phyloP scores from a whole-genome alignment of 2,329 filamentous ascomycete species.

The Cylindrodendrum hubeiense region DNA sequence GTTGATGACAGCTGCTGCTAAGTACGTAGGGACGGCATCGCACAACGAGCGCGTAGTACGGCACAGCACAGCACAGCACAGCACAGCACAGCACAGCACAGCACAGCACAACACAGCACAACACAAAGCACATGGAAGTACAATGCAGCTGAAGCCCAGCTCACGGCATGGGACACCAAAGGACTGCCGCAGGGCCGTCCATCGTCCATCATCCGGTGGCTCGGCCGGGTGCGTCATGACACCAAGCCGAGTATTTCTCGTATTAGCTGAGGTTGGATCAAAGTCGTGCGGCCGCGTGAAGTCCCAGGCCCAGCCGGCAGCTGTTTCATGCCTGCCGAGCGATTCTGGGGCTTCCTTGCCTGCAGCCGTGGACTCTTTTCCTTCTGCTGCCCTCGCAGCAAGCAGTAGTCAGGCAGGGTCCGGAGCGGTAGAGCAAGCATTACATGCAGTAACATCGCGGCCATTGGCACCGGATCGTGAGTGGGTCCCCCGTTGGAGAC shows the following conservation, averaged over 20 bases:
- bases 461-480: conserved; percentile 24
- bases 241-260: conserved; percentile 42
- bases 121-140: background rate
- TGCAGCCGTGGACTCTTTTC: conserved; percentile 8
- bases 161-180: background rate
- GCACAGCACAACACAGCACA: background rate
- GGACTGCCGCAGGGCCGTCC: background rate
- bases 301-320: conserved; percentile 22
- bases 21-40: conserved; percentile 14
- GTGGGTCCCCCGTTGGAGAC: conserved; percentile 20
- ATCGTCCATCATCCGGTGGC: conserved; percentile 18
- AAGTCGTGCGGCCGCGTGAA: conserved; percentile 27
- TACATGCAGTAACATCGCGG: conserved; percentile 25
- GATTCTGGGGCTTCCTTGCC: conserved; percentile 17
- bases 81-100: background rate
- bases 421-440: conserved; percentile 28
- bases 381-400: background rate
- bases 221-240: conserved; percentile 30
- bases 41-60: conserved; percentile 9
- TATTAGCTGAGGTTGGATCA: conserved; percentile 33
- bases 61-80: background rate
- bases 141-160: conserved; percentile 1
- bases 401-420: background rate
- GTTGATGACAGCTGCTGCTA: conserved; percentile 33
- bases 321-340: conserved; percentile 27